phyloP scores from a whole-genome alignment of 164 flowering plant genomes.

The Saururus chinensis region DNA sequence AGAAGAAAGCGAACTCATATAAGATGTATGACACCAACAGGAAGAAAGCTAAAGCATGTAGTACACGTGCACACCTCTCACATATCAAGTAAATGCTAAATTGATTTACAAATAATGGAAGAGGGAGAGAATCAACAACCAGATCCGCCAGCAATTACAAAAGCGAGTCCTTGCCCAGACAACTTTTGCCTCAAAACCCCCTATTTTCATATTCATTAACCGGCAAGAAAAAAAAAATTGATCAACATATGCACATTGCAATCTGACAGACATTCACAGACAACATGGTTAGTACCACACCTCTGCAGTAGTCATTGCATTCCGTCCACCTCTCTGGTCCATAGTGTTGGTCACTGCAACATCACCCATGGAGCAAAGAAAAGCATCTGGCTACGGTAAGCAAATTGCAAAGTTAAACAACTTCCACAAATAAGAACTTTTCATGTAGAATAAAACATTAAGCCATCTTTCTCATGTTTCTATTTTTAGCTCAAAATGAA shows the following conservation, averaged over 20 bases:
- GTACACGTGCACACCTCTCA: too few relatives aligned
- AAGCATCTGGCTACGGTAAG: conserved; percentile 93
- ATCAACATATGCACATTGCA: not conserved
- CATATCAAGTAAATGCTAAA: too few relatives aligned
- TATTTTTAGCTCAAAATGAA: too few relatives aligned
- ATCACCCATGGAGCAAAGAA: conserved; percentile 89
- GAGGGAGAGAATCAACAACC: conserved; percentile 35
- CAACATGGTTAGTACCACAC: conserved; percentile 29
- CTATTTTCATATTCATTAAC: conserved; percentile 23
- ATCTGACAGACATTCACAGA: not conserved
- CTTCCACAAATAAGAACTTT: not conserved
- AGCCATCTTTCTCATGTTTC: too few relatives aligned
- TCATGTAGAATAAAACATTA: too few relatives aligned
- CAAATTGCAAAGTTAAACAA: conserved; percentile 13
- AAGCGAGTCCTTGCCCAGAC: conserved; percentile 93
- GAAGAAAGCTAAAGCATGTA: too few relatives aligned
- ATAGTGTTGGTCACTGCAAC: conserved; percentile 72
- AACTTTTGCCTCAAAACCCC: conserved; percentile 85
- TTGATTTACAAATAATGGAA: not conserved
- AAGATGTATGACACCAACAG: too few relatives aligned
- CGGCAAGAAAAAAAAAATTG: not conserved
- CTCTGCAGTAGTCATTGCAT: conserved; percentile 58
- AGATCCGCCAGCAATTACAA: conserved; percentile 87
- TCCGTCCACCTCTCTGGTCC: conserved; percentile 72
- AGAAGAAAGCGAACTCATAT: too few relatives aligned